Percentiles rank a stretch among this genome's conserved stretches.
Evolutionary conservation across 495 filamentous ascomycete species (phyloP).

Genomic region (Terfezia claveryi): DNA sequence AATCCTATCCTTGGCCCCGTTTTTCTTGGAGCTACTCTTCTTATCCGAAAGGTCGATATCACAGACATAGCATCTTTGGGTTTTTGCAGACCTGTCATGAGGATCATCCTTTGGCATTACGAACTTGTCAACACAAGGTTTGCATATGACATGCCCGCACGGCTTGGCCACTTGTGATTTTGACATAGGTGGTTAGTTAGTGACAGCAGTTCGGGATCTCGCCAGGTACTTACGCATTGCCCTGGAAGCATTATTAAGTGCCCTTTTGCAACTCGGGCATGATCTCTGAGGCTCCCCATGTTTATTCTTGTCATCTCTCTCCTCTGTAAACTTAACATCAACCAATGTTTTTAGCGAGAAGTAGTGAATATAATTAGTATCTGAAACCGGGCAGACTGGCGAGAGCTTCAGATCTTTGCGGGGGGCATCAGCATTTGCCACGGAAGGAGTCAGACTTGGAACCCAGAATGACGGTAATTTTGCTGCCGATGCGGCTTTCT

Average conservation of each 20-base stretch:
- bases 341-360: constrained; percentile 71
- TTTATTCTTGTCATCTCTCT: constrained; percentile 35
- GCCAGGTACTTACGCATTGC: constrained; percentile 36
- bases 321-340: constrained; percentile 58
- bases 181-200: neutral
- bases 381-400: constrained; percentile 63
- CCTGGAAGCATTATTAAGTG: constrained; percentile 57
- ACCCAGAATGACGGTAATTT: constrained; percentile 90
- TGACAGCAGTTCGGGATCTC: neutral
- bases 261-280: constrained; percentile 80
- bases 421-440: constrained; percentile 27
- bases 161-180: constrained; percentile 46
- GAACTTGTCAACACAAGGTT: constrained; percentile 71
- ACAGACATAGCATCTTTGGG: constrained; percentile 67
- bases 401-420: constrained; percentile 43
- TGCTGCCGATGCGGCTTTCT: constrained; percentile 35
- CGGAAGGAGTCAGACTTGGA: constrained; percentile 55
- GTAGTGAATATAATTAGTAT: constrained; percentile 42
- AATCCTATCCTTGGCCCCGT: constrained; percentile 34
- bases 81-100: constrained; percentile 27
- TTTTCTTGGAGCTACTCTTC: constrained; percentile 30
- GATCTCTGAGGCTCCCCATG: constrained; percentile 30
- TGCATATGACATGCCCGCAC: constrained; percentile 84
- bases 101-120: constrained; percentile 50
- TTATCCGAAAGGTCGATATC: constrained; percentile 46